Base-by-base conservation (phyloP, 2,329 filamentous ascomycete species). In the Ceratocystis eucalypticola region DNA sequence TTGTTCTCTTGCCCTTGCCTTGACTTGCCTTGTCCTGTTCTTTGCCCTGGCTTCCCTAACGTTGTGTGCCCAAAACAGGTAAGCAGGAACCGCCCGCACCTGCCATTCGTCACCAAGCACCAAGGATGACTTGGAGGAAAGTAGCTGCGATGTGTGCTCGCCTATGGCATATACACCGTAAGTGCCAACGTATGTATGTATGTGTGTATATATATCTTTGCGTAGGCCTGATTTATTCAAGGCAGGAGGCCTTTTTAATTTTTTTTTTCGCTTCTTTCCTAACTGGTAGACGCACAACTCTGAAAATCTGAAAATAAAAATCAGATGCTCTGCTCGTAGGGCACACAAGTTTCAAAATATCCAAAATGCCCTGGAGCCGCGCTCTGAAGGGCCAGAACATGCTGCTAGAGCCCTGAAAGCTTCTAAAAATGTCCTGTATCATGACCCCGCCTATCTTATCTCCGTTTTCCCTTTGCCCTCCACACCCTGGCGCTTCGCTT, bases 1-100 rank as follows among this genome's bases (percentile, higher is more conserved):
- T 12, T 53, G 48, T 41, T 41, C 12, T 41, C 37, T 15, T 41
- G 22, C 7, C 20, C 55, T 37, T 15, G 55, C 55, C 25, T 28
- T 12, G 37, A 20, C 37, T 22, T 62, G 41, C n/a, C 61, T 5
- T 20, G 20, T 25, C 41, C 17, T 46, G 61, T 22, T 22, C 41
- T 28, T 7, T 46, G 30, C n/a, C 20, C 59, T 28, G 12, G 33
- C 44, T 12, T n/a, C 30, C 61, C 37, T 25, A 30, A 48, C 61
- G 61, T 41, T 53, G 8, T 20, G 41, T 53, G 63, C 50, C 45
- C 44, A 30, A 33, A 62, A 62, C 61, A 62, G 61, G 61, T 20
- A 50, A 41, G 61, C 50, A 65, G 63, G 63, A 59, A 65, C 63
- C 63, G 50, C 41, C 50, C 63, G 37, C 63, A 45, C 20, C 48